Evolutionary conservation across 345 rosid genomes (phyloP).

Genomic region (Erysimum cheiranthoides): DNA sequence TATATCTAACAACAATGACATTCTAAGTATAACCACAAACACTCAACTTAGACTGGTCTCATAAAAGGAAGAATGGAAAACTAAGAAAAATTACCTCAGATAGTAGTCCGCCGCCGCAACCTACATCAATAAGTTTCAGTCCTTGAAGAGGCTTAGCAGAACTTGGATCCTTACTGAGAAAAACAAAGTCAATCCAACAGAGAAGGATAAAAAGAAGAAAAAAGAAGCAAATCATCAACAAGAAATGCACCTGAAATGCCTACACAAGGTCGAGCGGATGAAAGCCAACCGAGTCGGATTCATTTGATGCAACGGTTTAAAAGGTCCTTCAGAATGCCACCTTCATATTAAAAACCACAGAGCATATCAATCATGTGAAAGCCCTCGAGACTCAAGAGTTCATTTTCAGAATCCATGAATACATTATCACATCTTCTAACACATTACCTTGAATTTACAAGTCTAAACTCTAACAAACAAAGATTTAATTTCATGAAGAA

Average conservation of each 20-base stretch:
- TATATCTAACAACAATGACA: conserved; percentile 20
- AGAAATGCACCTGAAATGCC: conserved; percentile 69
- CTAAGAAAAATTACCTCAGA: conserved; percentile 66
- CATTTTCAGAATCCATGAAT: background rate
- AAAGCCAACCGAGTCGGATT: conserved; percentile 92
- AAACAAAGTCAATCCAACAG: conserved; percentile 10
- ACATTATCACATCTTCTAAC: background rate
- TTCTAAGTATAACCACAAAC: conserved; percentile 11
- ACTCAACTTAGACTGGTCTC: conserved; percentile 4
- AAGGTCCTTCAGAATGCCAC: conserved; percentile 96
- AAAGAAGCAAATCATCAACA: background rate
- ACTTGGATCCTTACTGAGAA: conserved; percentile 74
- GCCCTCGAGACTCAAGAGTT: background rate
- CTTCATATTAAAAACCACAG: conserved; percentile 43
- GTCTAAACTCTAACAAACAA: conserved; percentile 4
- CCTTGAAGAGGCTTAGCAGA: conserved; percentile 86
- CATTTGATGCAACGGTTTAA: conserved; percentile 82
- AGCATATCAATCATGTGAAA: background rate
- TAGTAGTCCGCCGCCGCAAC: conserved; percentile 96
- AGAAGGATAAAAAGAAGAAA: background rate
- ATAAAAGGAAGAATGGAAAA: background rate
- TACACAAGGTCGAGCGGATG: conserved; percentile 87
- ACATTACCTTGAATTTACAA: background rate
- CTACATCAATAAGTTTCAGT: conserved; percentile 74
- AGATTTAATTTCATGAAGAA: conserved; percentile 14